phyloP scores from a whole-genome alignment of 2,329 filamentous ascomycete genomes.

The Coleophoma eucalyptorum region DNA sequence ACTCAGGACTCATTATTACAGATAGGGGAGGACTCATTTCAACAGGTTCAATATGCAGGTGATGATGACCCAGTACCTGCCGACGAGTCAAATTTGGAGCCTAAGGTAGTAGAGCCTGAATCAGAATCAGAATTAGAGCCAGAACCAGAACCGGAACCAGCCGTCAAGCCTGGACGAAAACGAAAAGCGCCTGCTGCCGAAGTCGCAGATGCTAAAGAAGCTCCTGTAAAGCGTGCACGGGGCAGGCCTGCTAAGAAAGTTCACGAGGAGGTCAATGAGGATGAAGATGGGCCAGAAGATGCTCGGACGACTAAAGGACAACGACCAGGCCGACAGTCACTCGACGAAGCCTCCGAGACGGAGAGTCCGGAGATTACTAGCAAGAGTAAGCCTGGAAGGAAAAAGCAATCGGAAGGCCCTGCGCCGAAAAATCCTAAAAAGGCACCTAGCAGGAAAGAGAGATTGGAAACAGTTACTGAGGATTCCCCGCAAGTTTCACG shows the following conservation, averaged over 20 bases:
- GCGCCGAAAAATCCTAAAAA: slow-evolving; percentile 6
- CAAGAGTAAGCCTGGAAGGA: neutral
- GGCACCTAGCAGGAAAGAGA: slow-evolving; percentile 8
- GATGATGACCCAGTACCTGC: slow-evolving; percentile 15
- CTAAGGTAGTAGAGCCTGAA: slow-evolving; percentile 22
- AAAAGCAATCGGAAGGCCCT: neutral
- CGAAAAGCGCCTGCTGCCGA: slow-evolving; percentile 10
- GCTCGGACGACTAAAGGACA: neutral
- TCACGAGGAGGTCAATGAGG: slow-evolving; percentile 10
- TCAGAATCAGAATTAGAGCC: slow-evolving; percentile 16
- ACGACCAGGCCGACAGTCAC: neutral
- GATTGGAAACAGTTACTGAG: slow-evolving; percentile 17
- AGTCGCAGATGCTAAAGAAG: slow-evolving; percentile 5
- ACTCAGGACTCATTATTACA: slow-evolving; percentile 49
- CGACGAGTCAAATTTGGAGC: too few relatives aligned
- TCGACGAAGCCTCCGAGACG: slow-evolving; percentile 3
- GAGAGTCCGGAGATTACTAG: slow-evolving; percentile 6
- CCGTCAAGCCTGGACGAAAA: slow-evolving; percentile 11
- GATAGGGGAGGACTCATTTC: slow-evolving; percentile 20
- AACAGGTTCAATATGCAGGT: slow-evolving; percentile 13
- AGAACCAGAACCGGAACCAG: slow-evolving; percentile 7
- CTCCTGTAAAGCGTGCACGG: slow-evolving; percentile 3
- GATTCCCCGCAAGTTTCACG: slow-evolving; percentile 23
- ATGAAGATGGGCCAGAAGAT: slow-evolving; percentile 10
- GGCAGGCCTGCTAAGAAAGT: slow-evolving; percentile 7